Conservation (phyloP, 169 alveolate genomes). For the Plasmodium berghei region DNA sequence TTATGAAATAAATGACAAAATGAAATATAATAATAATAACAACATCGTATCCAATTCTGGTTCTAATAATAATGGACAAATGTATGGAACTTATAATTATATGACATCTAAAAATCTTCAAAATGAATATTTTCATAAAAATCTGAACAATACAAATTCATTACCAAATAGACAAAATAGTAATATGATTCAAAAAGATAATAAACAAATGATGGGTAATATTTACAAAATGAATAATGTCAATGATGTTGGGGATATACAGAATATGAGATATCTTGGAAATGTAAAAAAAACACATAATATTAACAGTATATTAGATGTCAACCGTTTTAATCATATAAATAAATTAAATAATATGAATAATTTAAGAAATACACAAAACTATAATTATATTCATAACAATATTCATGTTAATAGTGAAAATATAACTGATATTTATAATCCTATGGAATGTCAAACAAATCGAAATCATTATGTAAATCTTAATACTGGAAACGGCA, state of each 20-base stretch:
- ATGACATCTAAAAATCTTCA: background rate
- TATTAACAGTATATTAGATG: background rate
- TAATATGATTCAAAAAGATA: too few species aligned
- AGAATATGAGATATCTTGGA: background rate
- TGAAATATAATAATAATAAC: constrained; percentile 5
- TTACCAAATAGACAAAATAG: background rate
- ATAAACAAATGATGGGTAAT: background rate
- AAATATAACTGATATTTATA: too few species aligned
- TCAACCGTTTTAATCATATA: background rate
- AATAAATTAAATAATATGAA: background rate
- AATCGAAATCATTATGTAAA: too few species aligned
- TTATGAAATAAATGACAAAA: constrained; percentile 8
- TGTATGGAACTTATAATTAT: background rate
- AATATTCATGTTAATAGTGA: too few species aligned
- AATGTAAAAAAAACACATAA: background rate
- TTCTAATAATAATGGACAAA: background rate
- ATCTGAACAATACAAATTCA: background rate
- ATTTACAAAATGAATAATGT: background rate
- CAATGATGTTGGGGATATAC: background rate
- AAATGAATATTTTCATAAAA: background rate
- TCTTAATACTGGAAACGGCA: too few species aligned
- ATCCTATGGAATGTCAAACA: too few species aligned
- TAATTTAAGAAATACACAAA: too few species aligned
- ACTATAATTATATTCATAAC: too few species aligned
- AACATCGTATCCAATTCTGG: background rate